Percentiles rank a stretch among this genome's conserved stretches.
These are phyloP conservation scores for Psilocybe cubensis DNA, from an alignment of 768 basidiomycete genomes.

Conservation along the genomic window DNA sequence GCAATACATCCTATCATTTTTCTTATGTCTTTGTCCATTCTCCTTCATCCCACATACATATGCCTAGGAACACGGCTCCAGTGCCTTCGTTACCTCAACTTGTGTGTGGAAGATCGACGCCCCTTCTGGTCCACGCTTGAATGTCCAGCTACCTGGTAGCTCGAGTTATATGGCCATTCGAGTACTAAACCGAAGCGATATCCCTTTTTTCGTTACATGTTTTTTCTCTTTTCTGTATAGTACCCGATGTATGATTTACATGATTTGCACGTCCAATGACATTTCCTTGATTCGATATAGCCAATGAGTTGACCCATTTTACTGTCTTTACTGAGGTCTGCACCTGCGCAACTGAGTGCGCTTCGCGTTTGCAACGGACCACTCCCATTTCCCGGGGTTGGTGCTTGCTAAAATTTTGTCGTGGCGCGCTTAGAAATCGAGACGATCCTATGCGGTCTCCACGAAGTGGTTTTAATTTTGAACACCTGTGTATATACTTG, in stretches of 20 bases:
- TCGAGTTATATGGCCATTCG: conserved; percentile 57
- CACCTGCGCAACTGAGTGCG: background rate
- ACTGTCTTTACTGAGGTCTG: conserved; percentile 10
- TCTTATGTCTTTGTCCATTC: conserved; percentile 18
- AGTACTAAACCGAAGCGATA: conserved; percentile 78
- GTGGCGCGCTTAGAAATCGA: background rate
- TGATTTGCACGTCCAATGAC: background rate
- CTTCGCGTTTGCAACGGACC: background rate
- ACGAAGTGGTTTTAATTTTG: background rate
- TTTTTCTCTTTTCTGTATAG: background rate
- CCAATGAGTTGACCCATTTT: background rate
- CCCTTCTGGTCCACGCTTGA: conserved; percentile 78
- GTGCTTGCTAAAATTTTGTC: background rate
- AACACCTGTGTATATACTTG: background rate
- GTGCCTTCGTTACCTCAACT: conserved; percentile 83
- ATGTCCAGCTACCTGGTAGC: conserved; percentile 51
- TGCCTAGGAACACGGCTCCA: conserved; percentile 78
- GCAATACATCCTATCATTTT: conserved; percentile 14
- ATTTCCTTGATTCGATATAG: background rate
- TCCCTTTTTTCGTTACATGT: conserved; percentile 13
- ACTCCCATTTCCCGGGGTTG: background rate
- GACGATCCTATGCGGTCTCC: background rate
- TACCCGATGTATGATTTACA: background rate
- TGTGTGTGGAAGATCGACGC: conserved; percentile 68
- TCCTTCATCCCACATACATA: conserved; percentile 56